Evolutionary conservation across 805 yeast genomes (phyloP).

Genomic region (Sugiyamaella lignohabitans): DNA sequence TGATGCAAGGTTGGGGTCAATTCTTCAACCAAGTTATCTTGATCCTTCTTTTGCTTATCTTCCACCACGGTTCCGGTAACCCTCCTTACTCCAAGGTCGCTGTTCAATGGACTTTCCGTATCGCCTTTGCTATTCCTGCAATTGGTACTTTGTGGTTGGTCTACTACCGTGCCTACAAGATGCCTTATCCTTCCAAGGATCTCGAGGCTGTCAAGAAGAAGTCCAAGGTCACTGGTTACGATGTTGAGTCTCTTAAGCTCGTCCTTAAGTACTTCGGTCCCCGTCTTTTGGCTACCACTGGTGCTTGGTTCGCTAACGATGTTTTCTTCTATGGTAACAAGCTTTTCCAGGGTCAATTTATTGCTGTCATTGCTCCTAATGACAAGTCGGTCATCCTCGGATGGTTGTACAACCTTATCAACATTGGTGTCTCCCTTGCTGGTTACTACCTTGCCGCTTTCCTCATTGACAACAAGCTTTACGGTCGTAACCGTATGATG

Average conservation of each 20-base stretch:
- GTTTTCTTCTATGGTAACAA: slow-evolving; percentile 62
- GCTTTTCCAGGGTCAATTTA: slow-evolving; percentile 40
- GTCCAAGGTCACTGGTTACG: slow-evolving; percentile 34
- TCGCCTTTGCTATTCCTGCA: slow-evolving; percentile 34
- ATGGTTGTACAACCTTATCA: slow-evolving; percentile 46
- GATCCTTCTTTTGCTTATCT: slow-evolving; percentile 74
- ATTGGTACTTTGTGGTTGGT: slow-evolving; percentile 35
- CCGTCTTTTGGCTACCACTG: slow-evolving; percentile 55
- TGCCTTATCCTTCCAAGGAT: slow-evolving; percentile 30
- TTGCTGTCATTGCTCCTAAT: slow-evolving; percentile 23
- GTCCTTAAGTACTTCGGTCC: slow-evolving; percentile 28
- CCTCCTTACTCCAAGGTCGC: slow-evolving; percentile 46
- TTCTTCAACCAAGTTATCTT: slow-evolving; percentile 83
- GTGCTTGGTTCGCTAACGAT: slow-evolving; percentile 59
- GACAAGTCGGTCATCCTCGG: slow-evolving; percentile 45
- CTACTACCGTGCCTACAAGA: slow-evolving; percentile 34
- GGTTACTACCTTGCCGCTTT: slow-evolving; percentile 57
- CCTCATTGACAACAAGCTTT: slow-evolving; percentile 40
- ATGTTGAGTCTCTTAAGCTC: slow-evolving; percentile 27
- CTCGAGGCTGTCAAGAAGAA: slow-evolving; percentile 28
- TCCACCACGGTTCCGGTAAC: slow-evolving; percentile 92
- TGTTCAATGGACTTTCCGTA: slow-evolving; percentile 36
- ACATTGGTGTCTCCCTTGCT: slow-evolving; percentile 51
- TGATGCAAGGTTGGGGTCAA: slow-evolving; percentile 97
- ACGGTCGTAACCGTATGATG: slow-evolving; percentile 56